phyloP scores from a whole-genome alignment of 2,329 filamentous ascomycete genomes.

The Neofusicoccum ribis region DNA sequence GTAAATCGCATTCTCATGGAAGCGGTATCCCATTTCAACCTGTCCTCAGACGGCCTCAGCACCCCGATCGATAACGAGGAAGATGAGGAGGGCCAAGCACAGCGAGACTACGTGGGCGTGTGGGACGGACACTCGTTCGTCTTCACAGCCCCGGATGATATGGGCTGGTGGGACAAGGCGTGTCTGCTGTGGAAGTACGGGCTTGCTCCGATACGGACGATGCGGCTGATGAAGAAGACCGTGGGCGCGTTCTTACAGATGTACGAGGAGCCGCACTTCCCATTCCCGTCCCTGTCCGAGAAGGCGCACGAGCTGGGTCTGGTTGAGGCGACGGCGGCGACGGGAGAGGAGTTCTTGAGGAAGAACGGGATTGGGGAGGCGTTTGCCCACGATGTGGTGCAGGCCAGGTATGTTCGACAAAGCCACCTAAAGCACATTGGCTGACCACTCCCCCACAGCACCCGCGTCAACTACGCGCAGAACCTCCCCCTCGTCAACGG shows the following conservation, averaged over 20 bases:
- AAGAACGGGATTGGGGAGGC: constrained; percentile 64
- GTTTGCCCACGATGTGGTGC: constrained; percentile 80
- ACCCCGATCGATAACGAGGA: constrained; percentile 48
- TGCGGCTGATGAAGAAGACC: constrained; percentile 69
- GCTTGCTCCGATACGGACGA: constrained; percentile 70
- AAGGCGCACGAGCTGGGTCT: constrained; percentile 69
- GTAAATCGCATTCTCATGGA: constrained; percentile 81
- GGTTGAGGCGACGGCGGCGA: constrained; percentile 63
- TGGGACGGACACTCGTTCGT: constrained; percentile 82
- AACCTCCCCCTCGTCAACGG: constrained; percentile 87
- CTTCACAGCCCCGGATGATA: constrained; percentile 60
- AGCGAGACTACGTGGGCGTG: constrained; percentile 62
- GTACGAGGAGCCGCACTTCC: constrained; percentile 81
- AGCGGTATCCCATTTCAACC: constrained; percentile 69
- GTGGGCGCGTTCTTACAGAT: constrained; percentile 74
- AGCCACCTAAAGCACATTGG: background rate
- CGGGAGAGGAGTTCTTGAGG: constrained; percentile 71
- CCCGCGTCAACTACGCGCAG: constrained; percentile 91
- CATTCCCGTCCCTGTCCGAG: constrained; percentile 74
- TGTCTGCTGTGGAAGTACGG: constrained; percentile 88
- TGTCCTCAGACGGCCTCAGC: constrained; percentile 47
- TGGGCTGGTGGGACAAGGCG: constrained; percentile 75
- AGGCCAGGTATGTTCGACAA: constrained; percentile 56
- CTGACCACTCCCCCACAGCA: constrained; percentile 49
- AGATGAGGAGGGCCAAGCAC: constrained; percentile 25